Base-by-base conservation (phyloP, 441 rosid genomes). In the Manihot esculenta region DNA sequence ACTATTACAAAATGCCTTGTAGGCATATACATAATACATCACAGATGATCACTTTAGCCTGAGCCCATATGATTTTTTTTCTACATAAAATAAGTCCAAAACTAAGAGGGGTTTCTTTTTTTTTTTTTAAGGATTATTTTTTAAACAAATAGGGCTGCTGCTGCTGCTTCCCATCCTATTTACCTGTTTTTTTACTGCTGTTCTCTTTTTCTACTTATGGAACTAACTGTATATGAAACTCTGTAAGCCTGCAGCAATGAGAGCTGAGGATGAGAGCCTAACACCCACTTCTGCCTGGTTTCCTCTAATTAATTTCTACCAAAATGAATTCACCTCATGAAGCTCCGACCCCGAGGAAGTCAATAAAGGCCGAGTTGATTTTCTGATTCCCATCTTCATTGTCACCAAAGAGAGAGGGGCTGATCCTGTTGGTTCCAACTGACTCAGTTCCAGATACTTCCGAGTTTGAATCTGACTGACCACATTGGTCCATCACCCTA, bases 271-370 rank as follows among this genome's bases (percentile, higher is more conserved):
- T 64, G 20, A 51, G 33, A 30, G 33, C 1, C 49, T 3, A 3
- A 26, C 45, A 30, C 53, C 35, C 14, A 33, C 20, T 38, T 47
- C 23, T 53, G 21, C 15, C 3, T 35, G 17, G 38, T 14, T 23
- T 64, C 60, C 42, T n/a, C 50, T 38, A 26, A 54, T n/a, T n/a
- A n/a, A n/a, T 35, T 55, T 14, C 57, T 15, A 51, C 21, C 35
- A 33, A 42, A 49, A 73, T 17, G 20, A 35, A 38, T 30, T 56
- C 38, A 54, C 38, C 15, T 44, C 7, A 70, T 18, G 74, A 42
- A 63, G 84, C 86, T 77, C 91, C 89, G 15, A 89, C 83, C 44
- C 92, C 87, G 42, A 89, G 91, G 60, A 89, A 89, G 81, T 89
- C 95, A 62, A 87, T 76, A 80, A 86, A 86, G 64, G 74, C 23